A percentile compares a stretch with the other conserved stretches of the same genome.
These are phyloP conservation scores for Trichoderma sp. DNA, from an alignment of 2,329 filamentous ascomycete species.

Conservation along the genomic window DNA sequence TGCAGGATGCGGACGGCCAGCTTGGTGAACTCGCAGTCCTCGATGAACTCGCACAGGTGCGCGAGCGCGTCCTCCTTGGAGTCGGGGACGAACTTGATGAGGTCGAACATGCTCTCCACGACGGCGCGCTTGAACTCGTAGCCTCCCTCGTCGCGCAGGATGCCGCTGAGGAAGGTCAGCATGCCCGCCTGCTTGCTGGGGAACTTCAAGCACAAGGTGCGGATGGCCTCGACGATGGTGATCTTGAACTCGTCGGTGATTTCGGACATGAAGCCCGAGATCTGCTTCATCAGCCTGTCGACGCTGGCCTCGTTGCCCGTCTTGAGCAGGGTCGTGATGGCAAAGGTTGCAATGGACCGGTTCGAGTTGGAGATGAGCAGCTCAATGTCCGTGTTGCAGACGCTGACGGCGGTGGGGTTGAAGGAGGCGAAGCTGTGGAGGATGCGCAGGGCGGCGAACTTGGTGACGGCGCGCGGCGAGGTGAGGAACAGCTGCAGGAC, in stretches of 20 bases:
- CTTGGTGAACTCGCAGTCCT: slow-evolving; percentile 99
- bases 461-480: slow-evolving; percentile 91
- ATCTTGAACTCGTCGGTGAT: slow-evolving; percentile 99
- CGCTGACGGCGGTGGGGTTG: slow-evolving; percentile 88
- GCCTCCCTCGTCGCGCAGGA: slow-evolving; percentile 92
- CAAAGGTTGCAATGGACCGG: slow-evolving; percentile 95
- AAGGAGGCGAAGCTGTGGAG: slow-evolving; percentile 95
- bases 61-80: slow-evolving; percentile 79
- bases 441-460: slow-evolving; percentile 95
- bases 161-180: slow-evolving; percentile 96
- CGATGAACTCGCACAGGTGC: slow-evolving; percentile 97
- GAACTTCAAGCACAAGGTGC: slow-evolving; percentile 95
- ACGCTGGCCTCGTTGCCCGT: slow-evolving; percentile 97
- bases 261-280: slow-evolving; percentile 96
- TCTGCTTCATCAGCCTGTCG: slow-evolving; percentile 97
- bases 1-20: slow-evolving; percentile 93
- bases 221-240: slow-evolving; percentile 98
- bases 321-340: slow-evolving; percentile 96
- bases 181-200: slow-evolving; percentile 97
- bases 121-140: slow-evolving; percentile 98
- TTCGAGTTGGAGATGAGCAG: slow-evolving; percentile 95
- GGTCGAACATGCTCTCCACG: slow-evolving; percentile 98
- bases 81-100: slow-evolving; percentile 98
- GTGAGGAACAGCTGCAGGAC: slow-evolving; percentile 96
- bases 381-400: slow-evolving; percentile 97